Percentiles rank a stretch among this genome's conserved stretches.
These are phyloP conservation scores for Fusarium beomiforme DNA, from an alignment of 2,329 filamentous ascomycete species.

Conservation along the genomic window DNA sequence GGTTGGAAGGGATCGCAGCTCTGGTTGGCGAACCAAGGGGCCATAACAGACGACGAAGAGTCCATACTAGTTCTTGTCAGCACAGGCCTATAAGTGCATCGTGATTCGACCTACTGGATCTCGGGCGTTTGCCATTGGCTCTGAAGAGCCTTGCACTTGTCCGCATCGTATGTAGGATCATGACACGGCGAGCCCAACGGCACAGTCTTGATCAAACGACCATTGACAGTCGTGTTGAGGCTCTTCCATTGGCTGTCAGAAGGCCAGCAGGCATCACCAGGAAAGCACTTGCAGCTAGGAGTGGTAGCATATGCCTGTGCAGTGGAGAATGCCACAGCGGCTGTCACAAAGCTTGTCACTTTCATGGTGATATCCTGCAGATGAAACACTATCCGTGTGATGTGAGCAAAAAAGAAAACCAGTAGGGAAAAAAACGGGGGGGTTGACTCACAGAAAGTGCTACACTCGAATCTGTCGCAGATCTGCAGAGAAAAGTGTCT, in stretches of 20 bases:
- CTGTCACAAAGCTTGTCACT: conserved; percentile 1
- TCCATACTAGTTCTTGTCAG: conserved; percentile 22
- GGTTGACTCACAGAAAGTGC: background rate
- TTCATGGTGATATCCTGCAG: background rate
- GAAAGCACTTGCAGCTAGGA: conserved; percentile 51
- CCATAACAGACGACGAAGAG: conserved; percentile 45
- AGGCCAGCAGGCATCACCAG: conserved; percentile 65
- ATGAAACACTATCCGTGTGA: background rate
- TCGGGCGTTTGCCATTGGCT: conserved; percentile 56
- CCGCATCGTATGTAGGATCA: conserved; percentile 56
- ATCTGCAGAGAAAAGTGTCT: background rate
- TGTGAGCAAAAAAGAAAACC: background rate
- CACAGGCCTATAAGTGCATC: background rate
- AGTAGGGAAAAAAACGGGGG: background rate
- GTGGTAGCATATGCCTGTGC: background rate
- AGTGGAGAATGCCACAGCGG: background rate
- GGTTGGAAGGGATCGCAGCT: conserved; percentile 52
- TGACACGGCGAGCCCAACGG: conserved; percentile 64
- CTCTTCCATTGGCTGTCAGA: conserved; percentile 53
- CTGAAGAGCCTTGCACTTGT: conserved; percentile 54
- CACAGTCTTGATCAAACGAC: conserved; percentile 60
- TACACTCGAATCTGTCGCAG: background rate
- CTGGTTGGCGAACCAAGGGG: conserved; percentile 50
- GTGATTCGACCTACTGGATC: conserved; percentile 52
- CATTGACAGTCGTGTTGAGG: conserved; percentile 62